phyloP scores from a whole-genome alignment of 495 filamentous ascomycete genomes.

The Ramalina intermedia region DNA sequence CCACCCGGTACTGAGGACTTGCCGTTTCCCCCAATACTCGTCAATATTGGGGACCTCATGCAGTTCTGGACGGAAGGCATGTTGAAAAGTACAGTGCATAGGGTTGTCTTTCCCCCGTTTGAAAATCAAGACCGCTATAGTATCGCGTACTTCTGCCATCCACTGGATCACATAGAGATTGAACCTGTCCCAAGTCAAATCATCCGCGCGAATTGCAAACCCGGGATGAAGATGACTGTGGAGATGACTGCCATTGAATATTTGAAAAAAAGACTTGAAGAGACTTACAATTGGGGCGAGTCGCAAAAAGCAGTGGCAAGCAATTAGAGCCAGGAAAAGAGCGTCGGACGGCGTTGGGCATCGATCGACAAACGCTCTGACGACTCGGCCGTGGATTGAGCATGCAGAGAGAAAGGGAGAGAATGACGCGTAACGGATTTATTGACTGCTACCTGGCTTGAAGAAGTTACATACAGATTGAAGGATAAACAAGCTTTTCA shows the following conservation, averaged over 20 bases:
- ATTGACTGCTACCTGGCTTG: not conserved
- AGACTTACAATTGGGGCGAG: constrained; percentile 51
- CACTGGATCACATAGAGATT: constrained; percentile 53
- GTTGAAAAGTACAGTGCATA: constrained; percentile 71
- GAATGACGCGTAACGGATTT: not conserved
- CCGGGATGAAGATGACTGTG: constrained; percentile 35
- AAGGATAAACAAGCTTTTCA: too few relatives aligned
- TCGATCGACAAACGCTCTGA: too few relatives aligned
- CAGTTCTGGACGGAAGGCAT: constrained; percentile 84
- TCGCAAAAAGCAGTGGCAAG: not conserved
- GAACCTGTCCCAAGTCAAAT: constrained; percentile 57
- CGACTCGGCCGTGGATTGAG: too few relatives aligned
- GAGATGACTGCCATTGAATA: constrained; percentile 74
- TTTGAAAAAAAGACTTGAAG: constrained; percentile 56
- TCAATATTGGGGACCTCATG: constrained; percentile 87
- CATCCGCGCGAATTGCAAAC: constrained; percentile 25
- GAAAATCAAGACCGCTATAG: constrained; percentile 63
- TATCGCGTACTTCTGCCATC: constrained; percentile 88
- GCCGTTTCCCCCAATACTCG: constrained; percentile 59
- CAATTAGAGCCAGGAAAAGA: too few relatives aligned
- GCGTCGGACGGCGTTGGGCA: too few relatives aligned
- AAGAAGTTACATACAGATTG: too few relatives aligned
- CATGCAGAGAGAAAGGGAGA: too few relatives aligned
- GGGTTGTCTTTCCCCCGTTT: constrained; percentile 61
- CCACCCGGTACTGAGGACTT: constrained; percentile 32